Conservation (phyloP, 495 filamentous ascomycete species). For the Lichenothelia convexa region DNA sequence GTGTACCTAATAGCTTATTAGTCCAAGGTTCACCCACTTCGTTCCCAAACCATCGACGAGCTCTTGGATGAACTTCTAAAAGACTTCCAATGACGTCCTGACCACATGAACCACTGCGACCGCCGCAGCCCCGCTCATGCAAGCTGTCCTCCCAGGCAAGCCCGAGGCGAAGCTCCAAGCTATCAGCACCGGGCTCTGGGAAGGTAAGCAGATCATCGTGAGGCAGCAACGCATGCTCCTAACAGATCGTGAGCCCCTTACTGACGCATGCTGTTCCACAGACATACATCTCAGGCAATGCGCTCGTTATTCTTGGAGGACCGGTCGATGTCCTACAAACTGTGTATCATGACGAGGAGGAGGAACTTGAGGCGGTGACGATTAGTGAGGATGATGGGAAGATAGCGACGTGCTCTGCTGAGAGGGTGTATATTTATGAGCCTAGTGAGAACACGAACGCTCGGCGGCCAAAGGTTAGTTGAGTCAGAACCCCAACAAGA, state of each 20-base stretch:
- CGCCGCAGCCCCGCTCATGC: slow-evolving; percentile 24
- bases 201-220: slow-evolving; percentile 64
- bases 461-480: slow-evolving; percentile 44
- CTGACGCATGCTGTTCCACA: slow-evolving; percentile 19
- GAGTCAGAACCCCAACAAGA: slow-evolving; percentile 48
- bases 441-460: too few relatives aligned
- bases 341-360: slow-evolving; percentile 65
- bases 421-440: slow-evolving; percentile 56
- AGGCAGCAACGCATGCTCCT: slow-evolving; percentile 12
- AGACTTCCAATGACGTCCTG: too few relatives aligned
- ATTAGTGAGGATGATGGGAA: slow-evolving; percentile 70
- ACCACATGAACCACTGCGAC: not conserved
- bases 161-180: slow-evolving; percentile 81
- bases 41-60: too few relatives aligned
- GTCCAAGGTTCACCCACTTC: too few relatives aligned
- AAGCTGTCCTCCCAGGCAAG: slow-evolving; percentile 76
- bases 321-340: slow-evolving; percentile 70
- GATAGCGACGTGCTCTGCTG: slow-evolving; percentile 54
- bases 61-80: too few relatives aligned
- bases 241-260: slow-evolving; percentile 2
- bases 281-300: slow-evolving; percentile 81
- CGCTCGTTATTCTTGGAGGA: slow-evolving; percentile 62
- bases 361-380: slow-evolving; percentile 49
- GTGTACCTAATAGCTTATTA: too few relatives aligned
- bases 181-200: slow-evolving; percentile 71